Percentiles rank a stretch among this genome's conserved stretches.
These are phyloP conservation scores for Colletotrichum tofieldiae DNA, from an alignment of 2,329 filamentous ascomycete species.

Conservation along the genomic window DNA sequence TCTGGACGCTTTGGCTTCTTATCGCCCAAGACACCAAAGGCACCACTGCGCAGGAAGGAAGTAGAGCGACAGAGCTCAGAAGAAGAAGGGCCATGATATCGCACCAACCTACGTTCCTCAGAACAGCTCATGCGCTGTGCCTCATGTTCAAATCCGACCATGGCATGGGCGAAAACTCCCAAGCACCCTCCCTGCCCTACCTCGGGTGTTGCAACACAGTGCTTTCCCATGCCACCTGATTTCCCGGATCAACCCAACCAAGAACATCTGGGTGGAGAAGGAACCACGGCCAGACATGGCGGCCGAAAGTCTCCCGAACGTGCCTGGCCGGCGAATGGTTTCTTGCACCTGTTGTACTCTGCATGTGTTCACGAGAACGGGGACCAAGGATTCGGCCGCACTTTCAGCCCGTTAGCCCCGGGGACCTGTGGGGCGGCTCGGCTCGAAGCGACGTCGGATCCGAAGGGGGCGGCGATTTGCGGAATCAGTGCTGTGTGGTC, in stretches of 20 bases:
- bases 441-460: conserved; percentile 18
- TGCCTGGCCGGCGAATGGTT: background rate
- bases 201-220: background rate
- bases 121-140: conserved; percentile 12
- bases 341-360: background rate
- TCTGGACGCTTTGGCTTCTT: background rate
- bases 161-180: background rate
- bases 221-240: background rate
- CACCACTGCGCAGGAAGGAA: background rate
- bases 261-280: background rate
- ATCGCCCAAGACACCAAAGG: background rate
- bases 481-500: background rate
- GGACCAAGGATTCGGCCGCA: background rate
- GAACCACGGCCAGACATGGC: background rate
- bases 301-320: background rate
- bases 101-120: background rate
- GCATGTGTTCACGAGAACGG: background rate
- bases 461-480: conserved; percentile 9
- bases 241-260: background rate
- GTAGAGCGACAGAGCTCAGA: background rate
- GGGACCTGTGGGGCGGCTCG: conserved; percentile 1
- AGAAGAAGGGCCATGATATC: background rate
- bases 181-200: background rate
- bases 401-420: background rate
- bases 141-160: background rate